These are phyloP conservation scores for Myxozyma vanderwaltii DNA, from an alignment of 805 yeast genomes.

Conservation along the genomic window DNA sequence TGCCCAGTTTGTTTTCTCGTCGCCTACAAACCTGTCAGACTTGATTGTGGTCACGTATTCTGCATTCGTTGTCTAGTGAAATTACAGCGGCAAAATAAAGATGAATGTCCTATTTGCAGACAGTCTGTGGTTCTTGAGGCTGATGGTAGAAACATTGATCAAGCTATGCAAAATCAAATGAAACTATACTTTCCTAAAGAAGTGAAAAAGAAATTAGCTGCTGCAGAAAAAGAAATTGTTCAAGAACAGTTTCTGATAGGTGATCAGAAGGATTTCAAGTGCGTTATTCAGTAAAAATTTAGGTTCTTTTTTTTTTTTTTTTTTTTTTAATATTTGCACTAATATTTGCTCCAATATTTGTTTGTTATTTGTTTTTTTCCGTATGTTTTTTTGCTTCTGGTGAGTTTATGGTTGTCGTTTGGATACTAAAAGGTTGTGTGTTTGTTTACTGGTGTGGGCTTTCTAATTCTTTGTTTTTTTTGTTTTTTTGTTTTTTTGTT, in stretches of 20 bases:
- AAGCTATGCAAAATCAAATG: slow-evolving; percentile 54
- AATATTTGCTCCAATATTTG: too few species aligned
- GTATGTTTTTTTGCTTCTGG: neutral
- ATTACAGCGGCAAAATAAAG: slow-evolving; percentile 58
- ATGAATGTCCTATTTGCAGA: slow-evolving; percentile 68
- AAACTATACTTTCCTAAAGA: slow-evolving; percentile 66
- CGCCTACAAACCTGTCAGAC: slow-evolving; percentile 70
- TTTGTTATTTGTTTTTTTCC: neutral
- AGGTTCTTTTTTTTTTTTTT: neutral
- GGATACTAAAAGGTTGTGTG: too few species aligned
- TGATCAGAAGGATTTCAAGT: slow-evolving; percentile 5
- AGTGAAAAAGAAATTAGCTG: slow-evolving; percentile 61
- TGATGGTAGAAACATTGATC: slow-evolving; percentile 61
- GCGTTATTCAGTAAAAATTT: slow-evolving; percentile 10
- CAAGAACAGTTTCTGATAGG: slow-evolving; percentile 16
- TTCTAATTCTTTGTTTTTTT: too few species aligned
- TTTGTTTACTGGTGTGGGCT: too few species aligned
- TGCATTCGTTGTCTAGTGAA: slow-evolving; percentile 74
- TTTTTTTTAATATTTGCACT: too few species aligned
- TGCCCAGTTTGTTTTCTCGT: slow-evolving; percentile 73
- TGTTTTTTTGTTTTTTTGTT: neutral
- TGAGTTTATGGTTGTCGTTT: too few species aligned
- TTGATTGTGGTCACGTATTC: slow-evolving; percentile 66
- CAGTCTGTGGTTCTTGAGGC: slow-evolving; percentile 58
- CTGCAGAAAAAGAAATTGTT: slow-evolving; percentile 47